phyloP scores from a whole-genome alignment of 2,329 filamentous ascomycete genomes.

The Chalara sp. region DNA sequence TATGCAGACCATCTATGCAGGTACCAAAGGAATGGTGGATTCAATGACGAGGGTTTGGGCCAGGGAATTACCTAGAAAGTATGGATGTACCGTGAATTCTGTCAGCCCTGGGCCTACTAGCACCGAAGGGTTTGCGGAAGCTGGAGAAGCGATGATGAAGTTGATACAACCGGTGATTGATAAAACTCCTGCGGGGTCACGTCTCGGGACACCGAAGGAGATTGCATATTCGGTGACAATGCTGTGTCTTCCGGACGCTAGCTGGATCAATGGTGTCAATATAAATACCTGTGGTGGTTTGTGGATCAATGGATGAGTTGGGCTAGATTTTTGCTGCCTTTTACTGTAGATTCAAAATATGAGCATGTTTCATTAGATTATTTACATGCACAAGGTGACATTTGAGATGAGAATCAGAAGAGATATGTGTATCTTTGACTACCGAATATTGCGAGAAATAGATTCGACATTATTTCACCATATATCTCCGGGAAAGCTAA shows the following conservation, averaged over 20 bases:
- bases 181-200: slow-evolving; percentile 33
- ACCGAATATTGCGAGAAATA: too few species aligned
- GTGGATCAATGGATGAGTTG: slow-evolving; percentile 1
- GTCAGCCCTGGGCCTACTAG: slow-evolving; percentile 37
- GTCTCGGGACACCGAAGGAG: slow-evolving; percentile 38
- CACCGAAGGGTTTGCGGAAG: slow-evolving; percentile 30
- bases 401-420: too few species aligned
- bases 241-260: slow-evolving; percentile 35
- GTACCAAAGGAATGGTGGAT: slow-evolving; percentile 43
- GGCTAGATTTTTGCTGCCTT: background rate
- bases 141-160: slow-evolving; percentile 34
- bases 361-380: too few species aligned
- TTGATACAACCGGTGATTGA: slow-evolving; percentile 35
- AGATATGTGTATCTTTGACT: too few species aligned
- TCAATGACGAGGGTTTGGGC: slow-evolving; percentile 37
- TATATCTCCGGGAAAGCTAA: too few species aligned
- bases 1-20: slow-evolving; percentile 40
- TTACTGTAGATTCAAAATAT: background rate
- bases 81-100: slow-evolving; percentile 39
- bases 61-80: slow-evolving; percentile 35
- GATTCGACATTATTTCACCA: too few species aligned
- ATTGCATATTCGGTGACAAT: slow-evolving; percentile 40
- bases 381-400: too few species aligned
- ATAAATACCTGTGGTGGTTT: slow-evolving; percentile 28
- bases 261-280: slow-evolving; percentile 40